phyloP scores from a whole-genome alignment of 2,329 filamentous ascomycete species.

The Cercospora beticola region DNA sequence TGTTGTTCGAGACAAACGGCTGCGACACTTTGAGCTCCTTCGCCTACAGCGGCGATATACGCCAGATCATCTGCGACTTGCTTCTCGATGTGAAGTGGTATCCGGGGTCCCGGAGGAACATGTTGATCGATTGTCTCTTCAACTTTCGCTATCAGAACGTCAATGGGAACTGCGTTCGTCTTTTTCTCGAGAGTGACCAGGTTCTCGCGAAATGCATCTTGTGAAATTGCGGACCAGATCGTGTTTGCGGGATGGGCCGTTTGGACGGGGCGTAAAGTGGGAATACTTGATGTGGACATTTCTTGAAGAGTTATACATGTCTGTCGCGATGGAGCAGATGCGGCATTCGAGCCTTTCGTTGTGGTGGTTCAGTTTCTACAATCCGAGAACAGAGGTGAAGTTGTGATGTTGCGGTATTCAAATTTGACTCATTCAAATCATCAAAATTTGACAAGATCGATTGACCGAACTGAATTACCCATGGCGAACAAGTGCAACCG shows the following conservation, averaged over 20 bases:
- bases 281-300: neutral
- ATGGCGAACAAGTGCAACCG: neutral
- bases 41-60: conserved; percentile 18
- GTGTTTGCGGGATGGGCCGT: conserved; percentile 7
- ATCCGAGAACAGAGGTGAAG: neutral
- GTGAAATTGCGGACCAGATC: conserved; percentile 15
- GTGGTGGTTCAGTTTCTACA: neutral
- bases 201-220: conserved; percentile 15
- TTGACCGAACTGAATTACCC: neutral
- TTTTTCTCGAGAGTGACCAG: conserved; percentile 17
- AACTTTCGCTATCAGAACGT: conserved; percentile 9
- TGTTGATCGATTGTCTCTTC: neutral
- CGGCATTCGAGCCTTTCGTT: neutral
- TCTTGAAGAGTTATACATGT: neutral
- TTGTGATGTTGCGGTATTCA: neutral
- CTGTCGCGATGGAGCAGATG: neutral
- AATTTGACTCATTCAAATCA: neutral
- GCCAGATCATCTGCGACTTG: conserved; percentile 19
- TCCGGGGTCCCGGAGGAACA: neutral
- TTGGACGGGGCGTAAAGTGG: neutral
- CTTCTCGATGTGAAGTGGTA: conserved; percentile 16
- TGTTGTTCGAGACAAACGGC: conserved; percentile 20
- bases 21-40: conserved; percentile 21
- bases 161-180: conserved; percentile 21
- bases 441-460: neutral